Evolutionary conservation across 2,329 filamentous ascomycete species (phyloP).

Genomic region (Fusarium decemcellulare): DNA sequence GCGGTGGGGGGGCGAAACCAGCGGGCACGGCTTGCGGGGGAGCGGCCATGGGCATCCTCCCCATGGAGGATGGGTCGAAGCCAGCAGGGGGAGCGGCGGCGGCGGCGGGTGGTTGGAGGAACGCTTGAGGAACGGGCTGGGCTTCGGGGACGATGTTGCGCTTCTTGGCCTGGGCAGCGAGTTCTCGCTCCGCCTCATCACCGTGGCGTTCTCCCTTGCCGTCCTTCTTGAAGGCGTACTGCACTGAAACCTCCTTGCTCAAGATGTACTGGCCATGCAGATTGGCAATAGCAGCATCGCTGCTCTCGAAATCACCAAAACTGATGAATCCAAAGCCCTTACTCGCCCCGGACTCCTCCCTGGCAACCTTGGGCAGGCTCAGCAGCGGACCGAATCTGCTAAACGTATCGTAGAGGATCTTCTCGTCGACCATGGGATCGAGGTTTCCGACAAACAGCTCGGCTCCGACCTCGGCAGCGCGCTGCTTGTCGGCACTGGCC

Average conservation of each 20-base stretch:
- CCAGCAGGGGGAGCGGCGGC: constrained; percentile 47
- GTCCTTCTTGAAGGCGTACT: constrained; percentile 99
- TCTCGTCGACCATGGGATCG: constrained; percentile 94
- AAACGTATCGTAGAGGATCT: constrained; percentile 95
- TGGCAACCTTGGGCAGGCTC: constrained; percentile 89
- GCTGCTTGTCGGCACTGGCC: constrained; percentile 91
- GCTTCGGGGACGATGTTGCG: constrained; percentile 91
- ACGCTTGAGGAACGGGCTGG: constrained; percentile 81
- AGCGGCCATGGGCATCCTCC: constrained; percentile 45
- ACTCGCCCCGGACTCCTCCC: constrained; percentile 88
- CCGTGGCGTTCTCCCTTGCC: constrained; percentile 97
- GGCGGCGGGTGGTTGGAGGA: constrained; percentile 63
- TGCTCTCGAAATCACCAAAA: constrained; percentile 93
- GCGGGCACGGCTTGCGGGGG: constrained; percentile 54
- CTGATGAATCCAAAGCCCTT: constrained; percentile 98
- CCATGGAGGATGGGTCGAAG: constrained; percentile 54
- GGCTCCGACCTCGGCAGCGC: constrained; percentile 92
- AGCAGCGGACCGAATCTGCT: constrained; percentile 90
- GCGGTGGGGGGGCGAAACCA: no score
- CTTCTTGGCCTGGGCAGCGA: constrained; percentile 93
- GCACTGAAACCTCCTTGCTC: constrained; percentile 96
- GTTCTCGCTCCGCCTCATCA: constrained; percentile 91
- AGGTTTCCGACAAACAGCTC: constrained; percentile 98
- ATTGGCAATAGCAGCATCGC: constrained; percentile 90
- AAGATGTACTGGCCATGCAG: constrained; percentile 98